A percentile compares a stretch with the other conserved stretches of the same genome.
phyloP scores from a whole-genome alignment of 768 basidiomycete genomes.

The Dioszegia aurantiaca region DNA sequence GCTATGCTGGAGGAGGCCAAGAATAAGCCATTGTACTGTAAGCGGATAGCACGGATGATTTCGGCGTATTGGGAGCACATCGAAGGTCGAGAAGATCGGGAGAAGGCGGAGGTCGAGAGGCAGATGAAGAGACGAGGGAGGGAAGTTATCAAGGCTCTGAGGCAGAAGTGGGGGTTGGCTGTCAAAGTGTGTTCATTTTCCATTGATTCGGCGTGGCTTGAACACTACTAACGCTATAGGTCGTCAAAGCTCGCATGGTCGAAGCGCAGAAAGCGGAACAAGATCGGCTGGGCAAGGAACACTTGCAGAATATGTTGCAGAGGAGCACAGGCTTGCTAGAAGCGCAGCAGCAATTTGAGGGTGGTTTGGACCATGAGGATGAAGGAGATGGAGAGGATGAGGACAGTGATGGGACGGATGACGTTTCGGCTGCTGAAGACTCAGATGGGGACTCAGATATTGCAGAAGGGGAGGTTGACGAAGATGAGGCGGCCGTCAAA shows the following conservation, averaged over 20 bases:
- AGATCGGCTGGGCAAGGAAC: slow-evolving; percentile 71
- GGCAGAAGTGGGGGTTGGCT: slow-evolving; percentile 81
- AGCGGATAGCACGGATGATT: slow-evolving; percentile 64
- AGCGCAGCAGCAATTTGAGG: slow-evolving; percentile 58
- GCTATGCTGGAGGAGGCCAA: slow-evolving; percentile 53
- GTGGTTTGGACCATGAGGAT: slow-evolving; percentile 22
- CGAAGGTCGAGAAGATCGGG: slow-evolving; percentile 63
- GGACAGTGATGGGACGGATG: slow-evolving; percentile 20
- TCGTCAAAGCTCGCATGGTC: slow-evolving; percentile 55
- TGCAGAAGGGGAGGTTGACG: slow-evolving; percentile 35
- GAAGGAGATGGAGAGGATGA: slow-evolving; percentile 13
- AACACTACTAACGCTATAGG: slow-evolving; percentile 23
- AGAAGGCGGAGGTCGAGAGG: slow-evolving; percentile 64
- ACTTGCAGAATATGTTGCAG: slow-evolving; percentile 84
- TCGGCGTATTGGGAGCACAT: slow-evolving; percentile 72
- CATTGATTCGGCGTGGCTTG: not conserved
- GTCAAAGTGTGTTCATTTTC: slow-evolving; percentile 54
- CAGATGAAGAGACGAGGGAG: slow-evolving; percentile 67
- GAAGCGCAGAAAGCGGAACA: slow-evolving; percentile 71
- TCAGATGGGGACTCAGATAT: slow-evolving; percentile 6
- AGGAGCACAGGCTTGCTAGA: slow-evolving; percentile 82
- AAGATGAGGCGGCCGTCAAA: not conserved
- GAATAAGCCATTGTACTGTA: slow-evolving; percentile 53
- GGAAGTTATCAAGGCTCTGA: slow-evolving; percentile 67
- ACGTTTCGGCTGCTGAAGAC: slow-evolving; percentile 14